Base-by-base conservation (phyloP, 2,329 filamentous ascomycete species). In the Monosporascus ibericus region DNA sequence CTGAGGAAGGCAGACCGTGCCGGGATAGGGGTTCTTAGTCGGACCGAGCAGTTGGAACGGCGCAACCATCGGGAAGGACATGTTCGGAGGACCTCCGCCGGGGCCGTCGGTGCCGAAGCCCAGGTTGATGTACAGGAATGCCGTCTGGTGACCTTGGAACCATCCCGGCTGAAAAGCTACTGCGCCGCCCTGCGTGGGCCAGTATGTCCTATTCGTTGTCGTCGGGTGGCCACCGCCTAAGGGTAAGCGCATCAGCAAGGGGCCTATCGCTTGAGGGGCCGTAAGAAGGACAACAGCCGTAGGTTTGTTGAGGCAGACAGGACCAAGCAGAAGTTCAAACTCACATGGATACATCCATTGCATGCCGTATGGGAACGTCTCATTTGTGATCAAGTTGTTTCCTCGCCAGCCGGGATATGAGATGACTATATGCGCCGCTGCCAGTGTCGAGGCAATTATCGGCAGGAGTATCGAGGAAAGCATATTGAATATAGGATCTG, bases 271-370 rank as follows among this genome's bases (percentile, higher is more conserved):
- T 5, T 34, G 30, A 14, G 11, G 30, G 11, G 9, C 9, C 30
- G 11, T 5, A 34, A 34, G 11, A 14, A 34, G 30, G 30, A 34
- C 5, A 34, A 34, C 4, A 34, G 11, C 54, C 47, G 51, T 48
- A 22, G 51, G 47, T 52, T 34, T 34, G 30, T 14, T 5, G 37
- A 24, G 9, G 22, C 22, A 40, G 34, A 22, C 24, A 17, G 24
- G 39, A 3, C 25, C 24, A 18, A 47, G 22, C 24, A n/a, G 11
- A 24, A 51, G 42, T 40, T 34, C 36, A 34, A 20, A 47, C 89
- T 74, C 76, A 96, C 91, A 96, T 70, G 92, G 91, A 75, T 95
- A 96, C 68, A 86, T 84, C 91, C 91, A 96, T 75, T 95, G 88
- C 88, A 94, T 92, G 72, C 91, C 92, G 60, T 88, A 95, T 2